A percentile compares a stretch with the other conserved stretches of the same genome.
Evolutionary conservation across 2,329 filamentous ascomycete species (phyloP).

Genomic region (Paecilomyces niveus): DNA sequence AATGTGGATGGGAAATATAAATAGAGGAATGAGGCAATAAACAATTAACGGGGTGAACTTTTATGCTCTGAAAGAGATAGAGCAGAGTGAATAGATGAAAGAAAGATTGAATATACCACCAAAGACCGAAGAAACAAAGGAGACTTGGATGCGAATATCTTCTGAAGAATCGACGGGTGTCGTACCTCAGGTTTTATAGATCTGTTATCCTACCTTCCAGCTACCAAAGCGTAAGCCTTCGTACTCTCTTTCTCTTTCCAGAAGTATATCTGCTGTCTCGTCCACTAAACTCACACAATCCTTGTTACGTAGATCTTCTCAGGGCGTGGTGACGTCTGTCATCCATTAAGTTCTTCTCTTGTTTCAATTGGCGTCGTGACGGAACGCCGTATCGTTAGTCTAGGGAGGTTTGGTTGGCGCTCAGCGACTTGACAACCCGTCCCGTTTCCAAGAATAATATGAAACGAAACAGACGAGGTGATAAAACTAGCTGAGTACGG

Average conservation of each 20-base stretch:
- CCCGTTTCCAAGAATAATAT: background rate
- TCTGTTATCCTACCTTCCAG: background rate
- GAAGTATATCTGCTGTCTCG: background rate
- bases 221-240: background rate
- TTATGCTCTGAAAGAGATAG: background rate
- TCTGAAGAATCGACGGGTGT: background rate
- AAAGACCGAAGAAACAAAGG: background rate
- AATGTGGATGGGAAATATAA: background rate
- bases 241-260: background rate
- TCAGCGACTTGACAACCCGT: background rate
- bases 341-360: background rate
- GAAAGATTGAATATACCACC: background rate
- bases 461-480: background rate
- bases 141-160: background rate
- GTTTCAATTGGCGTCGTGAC: background rate
- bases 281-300: background rate
- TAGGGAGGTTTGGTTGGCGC: background rate
- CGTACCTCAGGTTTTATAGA: background rate
- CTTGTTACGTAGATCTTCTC: background rate
- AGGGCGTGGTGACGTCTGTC: background rate
- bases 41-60: background rate
- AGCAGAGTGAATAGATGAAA: background rate
- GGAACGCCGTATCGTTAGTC: background rate
- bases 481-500: background rate
- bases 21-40: background rate